Percentiles rank a stretch among this genome's conserved stretches.
These are phyloP conservation scores for Wallemia ichthyophaga DNA, from an alignment of 1,284 basidiomycete species.

Conservation along the genomic window DNA sequence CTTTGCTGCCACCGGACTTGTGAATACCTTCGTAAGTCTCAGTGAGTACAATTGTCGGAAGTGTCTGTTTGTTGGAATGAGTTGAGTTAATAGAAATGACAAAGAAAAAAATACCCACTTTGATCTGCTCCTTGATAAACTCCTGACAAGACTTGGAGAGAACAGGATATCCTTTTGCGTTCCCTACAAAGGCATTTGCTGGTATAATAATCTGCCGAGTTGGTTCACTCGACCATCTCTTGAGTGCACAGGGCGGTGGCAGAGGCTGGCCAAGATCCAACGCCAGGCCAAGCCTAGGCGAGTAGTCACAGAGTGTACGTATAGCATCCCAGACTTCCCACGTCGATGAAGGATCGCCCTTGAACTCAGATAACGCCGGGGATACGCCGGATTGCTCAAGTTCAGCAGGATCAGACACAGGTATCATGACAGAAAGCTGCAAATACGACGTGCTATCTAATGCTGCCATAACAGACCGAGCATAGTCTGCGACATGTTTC, in stretches of 20 bases:
- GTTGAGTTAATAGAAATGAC: neutral
- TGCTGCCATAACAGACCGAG: constrained; percentile 52
- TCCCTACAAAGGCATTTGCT: constrained; percentile 68
- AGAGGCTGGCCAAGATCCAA: constrained; percentile 68
- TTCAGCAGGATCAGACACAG: constrained; percentile 10
- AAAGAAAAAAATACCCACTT: constrained; percentile 23
- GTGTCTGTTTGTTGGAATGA: constrained; percentile 26
- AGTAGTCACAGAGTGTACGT: constrained; percentile 60
- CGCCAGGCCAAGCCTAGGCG: constrained; percentile 33
- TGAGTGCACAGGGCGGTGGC: constrained; percentile 37
- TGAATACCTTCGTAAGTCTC: constrained; percentile 34
- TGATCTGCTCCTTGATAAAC: constrained; percentile 62
- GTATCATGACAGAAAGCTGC: constrained; percentile 21
- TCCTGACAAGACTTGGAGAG: constrained; percentile 67
- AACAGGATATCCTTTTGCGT: constrained; percentile 88
- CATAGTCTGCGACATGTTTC: constrained; percentile 62
- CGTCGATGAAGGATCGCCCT: constrained; percentile 40
- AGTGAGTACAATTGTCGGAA: constrained; percentile 49
- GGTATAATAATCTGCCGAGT: constrained; percentile 65
- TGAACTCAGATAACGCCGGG: constrained; percentile 6
- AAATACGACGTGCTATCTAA: constrained; percentile 33
- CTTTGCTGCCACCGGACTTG: constrained; percentile 43
- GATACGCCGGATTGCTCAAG: constrained; percentile 2
- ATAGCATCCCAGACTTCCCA: constrained; percentile 99
- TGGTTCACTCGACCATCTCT: constrained; percentile 76